These are phyloP conservation scores for Paxillus ammoniavirescens DNA, from an alignment of 768 basidiomycete genomes.

Conservation along the genomic window DNA sequence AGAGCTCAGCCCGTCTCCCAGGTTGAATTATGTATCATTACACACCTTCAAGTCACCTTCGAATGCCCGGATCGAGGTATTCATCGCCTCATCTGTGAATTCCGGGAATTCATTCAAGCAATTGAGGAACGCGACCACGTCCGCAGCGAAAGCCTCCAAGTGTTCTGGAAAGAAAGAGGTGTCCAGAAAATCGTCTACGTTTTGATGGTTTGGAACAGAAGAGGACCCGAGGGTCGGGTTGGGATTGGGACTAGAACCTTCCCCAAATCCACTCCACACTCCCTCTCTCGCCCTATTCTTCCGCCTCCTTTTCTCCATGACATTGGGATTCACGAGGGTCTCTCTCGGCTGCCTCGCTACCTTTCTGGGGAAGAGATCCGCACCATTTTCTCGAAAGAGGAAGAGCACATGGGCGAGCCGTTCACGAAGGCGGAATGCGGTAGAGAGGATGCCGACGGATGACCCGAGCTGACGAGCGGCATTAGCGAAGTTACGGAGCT, in stretches of 20 bases:
- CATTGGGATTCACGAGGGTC: constrained; percentile 30
- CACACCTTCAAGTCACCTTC: constrained; percentile 67
- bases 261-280: not conserved
- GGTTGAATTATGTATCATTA: not conserved
- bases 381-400: constrained; percentile 74
- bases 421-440: constrained; percentile 68
- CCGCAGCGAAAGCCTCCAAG: constrained; percentile 59
- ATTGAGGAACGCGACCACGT: constrained; percentile 64
- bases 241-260: constrained; percentile 22
- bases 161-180: constrained; percentile 67
- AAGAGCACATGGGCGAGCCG: constrained; percentile 66
- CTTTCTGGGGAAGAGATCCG: constrained; percentile 73
- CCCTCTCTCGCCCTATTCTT: constrained; percentile 23
- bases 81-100: constrained; percentile 72
- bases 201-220: constrained; percentile 48
- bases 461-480: constrained; percentile 75
- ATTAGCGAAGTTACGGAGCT: constrained; percentile 77
- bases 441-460: constrained; percentile 74
- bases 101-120: constrained; percentile 80
- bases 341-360: constrained; percentile 44
- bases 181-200: constrained; percentile 56
- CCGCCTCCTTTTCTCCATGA: constrained; percentile 17
- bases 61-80: constrained; percentile 63
- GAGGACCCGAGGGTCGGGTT: constrained; percentile 4
- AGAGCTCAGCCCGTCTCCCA: not conserved